A percentile compares a stretch with the other conserved stretches of the same genome.
phyloP scores from a whole-genome alignment of 192 early-diverging fungal species.

The Chytriomyces hyalinus region DNA sequence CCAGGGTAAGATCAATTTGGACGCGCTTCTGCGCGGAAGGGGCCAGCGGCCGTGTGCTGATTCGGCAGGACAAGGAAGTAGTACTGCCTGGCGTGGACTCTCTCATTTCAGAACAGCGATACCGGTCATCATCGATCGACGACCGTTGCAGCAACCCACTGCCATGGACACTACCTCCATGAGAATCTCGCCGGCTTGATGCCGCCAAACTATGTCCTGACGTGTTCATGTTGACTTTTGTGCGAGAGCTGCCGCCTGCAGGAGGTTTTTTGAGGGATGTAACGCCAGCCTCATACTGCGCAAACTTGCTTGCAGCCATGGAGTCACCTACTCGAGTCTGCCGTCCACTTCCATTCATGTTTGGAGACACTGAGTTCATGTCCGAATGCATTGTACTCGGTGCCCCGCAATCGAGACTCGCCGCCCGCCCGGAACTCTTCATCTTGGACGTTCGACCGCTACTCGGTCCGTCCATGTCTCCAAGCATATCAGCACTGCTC shows the following conservation, averaged over 20 bases:
- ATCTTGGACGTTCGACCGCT: not conserved
- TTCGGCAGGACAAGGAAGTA: not conserved
- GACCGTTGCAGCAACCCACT: no score
- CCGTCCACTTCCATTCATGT: not conserved
- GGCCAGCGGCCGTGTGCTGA: not conserved
- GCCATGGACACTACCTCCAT: no score
- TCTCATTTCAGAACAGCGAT: not conserved
- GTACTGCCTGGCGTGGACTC: not conserved
- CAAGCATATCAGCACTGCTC: not conserved
- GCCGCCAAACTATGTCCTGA: not conserved
- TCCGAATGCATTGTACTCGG: no score
- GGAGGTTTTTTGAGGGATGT: not conserved
- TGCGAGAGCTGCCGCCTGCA: not conserved
- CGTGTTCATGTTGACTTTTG: not conserved
- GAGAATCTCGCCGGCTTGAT: not conserved
- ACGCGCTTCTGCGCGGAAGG: not conserved
- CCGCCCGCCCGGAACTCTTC: not conserved
- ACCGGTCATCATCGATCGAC: no score
- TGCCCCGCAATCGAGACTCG: not conserved
- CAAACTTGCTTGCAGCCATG: slow-evolving; percentile 6
- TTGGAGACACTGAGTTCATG: not conserved
- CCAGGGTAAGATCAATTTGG: not conserved
- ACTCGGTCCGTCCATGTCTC: not conserved
- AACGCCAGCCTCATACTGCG: not conserved
- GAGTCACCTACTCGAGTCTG: not conserved